Evolutionary conservation across 352 stramenopile genomes (phyloP).

Genomic region (Saprolegnia parasitica): DNA sequence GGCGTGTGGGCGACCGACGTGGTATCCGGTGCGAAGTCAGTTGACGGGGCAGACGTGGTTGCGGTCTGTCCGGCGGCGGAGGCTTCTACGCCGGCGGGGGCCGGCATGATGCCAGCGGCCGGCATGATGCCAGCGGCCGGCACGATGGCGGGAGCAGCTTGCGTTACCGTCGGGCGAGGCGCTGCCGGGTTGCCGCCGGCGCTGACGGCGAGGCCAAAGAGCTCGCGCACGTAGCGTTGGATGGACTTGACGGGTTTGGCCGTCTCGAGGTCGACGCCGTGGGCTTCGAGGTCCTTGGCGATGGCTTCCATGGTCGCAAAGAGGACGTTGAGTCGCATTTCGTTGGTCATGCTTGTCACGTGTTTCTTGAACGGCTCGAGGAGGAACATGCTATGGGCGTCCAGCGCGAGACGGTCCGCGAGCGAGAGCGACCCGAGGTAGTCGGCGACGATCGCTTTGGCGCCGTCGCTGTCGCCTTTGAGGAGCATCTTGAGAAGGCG

Average conservation of each 20-base stretch:
- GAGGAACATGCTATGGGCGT: neutral
- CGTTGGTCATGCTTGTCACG: conserved; percentile 9
- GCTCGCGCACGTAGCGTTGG: conserved; percentile 10
- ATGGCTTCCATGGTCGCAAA: conserved; percentile 15
- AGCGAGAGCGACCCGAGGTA: conserved; percentile 7
- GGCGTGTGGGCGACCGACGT: neutral
- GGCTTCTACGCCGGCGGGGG: no score
- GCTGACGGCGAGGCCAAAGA: conserved; percentile 19
- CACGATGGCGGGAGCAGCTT: no score
- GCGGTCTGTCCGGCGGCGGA: no score
- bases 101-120: no score
- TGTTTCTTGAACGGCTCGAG: conserved; percentile 19
- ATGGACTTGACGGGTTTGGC: conserved; percentile 21
- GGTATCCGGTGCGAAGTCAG: neutral
- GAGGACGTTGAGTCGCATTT: conserved; percentile 21
- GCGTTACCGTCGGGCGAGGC: neutral
- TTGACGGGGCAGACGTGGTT: neutral
- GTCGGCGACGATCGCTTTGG: neutral
- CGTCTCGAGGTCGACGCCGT: neutral
- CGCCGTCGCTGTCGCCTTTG: neutral
- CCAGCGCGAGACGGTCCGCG: neutral
- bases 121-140: no score
- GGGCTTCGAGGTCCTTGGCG: conserved; percentile 1
- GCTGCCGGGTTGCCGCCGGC: neutral
- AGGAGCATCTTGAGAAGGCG: neutral